Evolutionary conservation across 352 stramenopile species (phyloP).

Genomic region (Globisporangium solare): DNA sequence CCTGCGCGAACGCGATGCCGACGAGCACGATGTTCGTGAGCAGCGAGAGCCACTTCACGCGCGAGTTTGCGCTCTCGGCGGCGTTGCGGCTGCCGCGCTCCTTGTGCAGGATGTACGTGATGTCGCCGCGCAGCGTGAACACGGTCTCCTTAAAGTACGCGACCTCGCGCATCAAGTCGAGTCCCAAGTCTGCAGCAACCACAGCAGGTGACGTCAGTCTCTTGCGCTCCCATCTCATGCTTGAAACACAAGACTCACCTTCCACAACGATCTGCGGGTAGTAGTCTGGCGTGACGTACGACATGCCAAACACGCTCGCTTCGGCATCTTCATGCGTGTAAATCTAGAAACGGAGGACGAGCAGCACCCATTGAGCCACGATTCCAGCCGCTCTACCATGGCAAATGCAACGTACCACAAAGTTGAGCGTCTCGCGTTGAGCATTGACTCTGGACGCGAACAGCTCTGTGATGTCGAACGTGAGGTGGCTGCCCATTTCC

Average conservation of each 20-base stretch:
- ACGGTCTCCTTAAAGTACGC: constrained; percentile 76
- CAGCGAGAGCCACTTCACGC: constrained; percentile 82
- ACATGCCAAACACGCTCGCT: constrained; percentile 51
- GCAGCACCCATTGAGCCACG: background rate
- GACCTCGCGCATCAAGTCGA: constrained; percentile 81
- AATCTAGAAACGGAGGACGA: constrained; percentile 21
- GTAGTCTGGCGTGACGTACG: constrained; percentile 55
- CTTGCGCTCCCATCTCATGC: background rate
- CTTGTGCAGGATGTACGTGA: constrained; percentile 77
- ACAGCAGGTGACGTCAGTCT: background rate
- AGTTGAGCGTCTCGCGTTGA: constrained; percentile 43
- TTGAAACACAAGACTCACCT: constrained; percentile 19
- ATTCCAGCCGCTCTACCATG: background rate
- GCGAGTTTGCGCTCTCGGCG: constrained; percentile 69
- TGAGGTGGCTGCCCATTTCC: constrained; percentile 55
- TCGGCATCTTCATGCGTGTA: constrained; percentile 44
- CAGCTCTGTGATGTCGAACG: constrained; percentile 81
- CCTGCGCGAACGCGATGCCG: constrained; percentile 70
- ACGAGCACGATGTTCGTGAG: constrained; percentile 77
- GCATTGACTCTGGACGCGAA: constrained; percentile 44
- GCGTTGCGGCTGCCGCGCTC: constrained; percentile 73
- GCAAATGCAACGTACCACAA: constrained; percentile 31
- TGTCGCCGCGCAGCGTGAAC: constrained; percentile 70
- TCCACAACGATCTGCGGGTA: constrained; percentile 79
- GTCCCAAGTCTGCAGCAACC: constrained; percentile 42